Evolutionary conservation across 306 rosid species (phyloP).

Genomic region (Prunus mume): DNA sequence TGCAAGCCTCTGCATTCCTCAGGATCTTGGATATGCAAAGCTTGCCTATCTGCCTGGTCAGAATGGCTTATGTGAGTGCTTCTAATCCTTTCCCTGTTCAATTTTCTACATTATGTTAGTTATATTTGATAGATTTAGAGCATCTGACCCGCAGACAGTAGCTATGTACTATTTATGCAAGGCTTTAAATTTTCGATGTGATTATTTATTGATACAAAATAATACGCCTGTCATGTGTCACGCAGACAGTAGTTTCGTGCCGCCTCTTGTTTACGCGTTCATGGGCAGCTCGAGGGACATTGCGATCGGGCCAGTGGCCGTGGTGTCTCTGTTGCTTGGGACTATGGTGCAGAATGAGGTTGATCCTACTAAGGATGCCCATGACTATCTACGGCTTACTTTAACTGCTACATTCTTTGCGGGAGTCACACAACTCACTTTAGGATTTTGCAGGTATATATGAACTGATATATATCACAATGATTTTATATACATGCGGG

Average conservation of each 20-base stretch:
- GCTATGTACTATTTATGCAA: too few species aligned
- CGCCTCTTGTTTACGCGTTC: slow-evolving; percentile 70
- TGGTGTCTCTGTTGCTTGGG: slow-evolving; percentile 82
- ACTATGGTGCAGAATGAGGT: slow-evolving; percentile 41
- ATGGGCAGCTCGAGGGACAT: slow-evolving; percentile 89
- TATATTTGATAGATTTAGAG: too few species aligned
- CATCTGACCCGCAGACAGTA: too few species aligned
- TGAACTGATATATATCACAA: not conserved
- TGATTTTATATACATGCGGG: too few species aligned
- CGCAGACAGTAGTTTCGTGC: slow-evolving; percentile 72
- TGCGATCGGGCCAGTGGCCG: slow-evolving; percentile 88
- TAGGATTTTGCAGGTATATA: slow-evolving; percentile 62
- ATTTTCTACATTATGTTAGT: too few species aligned
- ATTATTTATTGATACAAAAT: not conserved
- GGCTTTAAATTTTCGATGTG: not conserved
- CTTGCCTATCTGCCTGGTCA: slow-evolving; percentile 27
- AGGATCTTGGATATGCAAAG: slow-evolving; percentile 43
- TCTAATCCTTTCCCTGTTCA: too few species aligned
- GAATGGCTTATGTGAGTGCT: slow-evolving; percentile 38
- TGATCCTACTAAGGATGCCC: not conserved
- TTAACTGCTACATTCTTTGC: slow-evolving; percentile 86
- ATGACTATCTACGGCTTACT: slow-evolving; percentile 52
- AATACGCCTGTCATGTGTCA: not conserved
- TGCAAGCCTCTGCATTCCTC: slow-evolving; percentile 86
- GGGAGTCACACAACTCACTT: slow-evolving; percentile 61